Evolutionary conservation across 2,329 filamentous ascomycete genomes (phyloP).

Genomic region (Penicillium glabrum): DNA sequence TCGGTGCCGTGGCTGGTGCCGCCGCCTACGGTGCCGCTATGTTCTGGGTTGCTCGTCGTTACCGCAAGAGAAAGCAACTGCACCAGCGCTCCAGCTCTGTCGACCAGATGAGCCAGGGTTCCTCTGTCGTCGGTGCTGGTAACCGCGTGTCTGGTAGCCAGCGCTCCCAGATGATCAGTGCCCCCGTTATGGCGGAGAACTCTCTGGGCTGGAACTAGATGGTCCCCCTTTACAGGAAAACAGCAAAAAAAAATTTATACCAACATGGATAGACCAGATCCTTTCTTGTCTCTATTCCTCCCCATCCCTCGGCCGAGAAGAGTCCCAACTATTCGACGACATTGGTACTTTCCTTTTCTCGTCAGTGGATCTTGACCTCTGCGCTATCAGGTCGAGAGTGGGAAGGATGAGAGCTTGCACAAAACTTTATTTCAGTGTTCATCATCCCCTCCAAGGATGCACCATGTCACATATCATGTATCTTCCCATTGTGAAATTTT

Average conservation of each 20-base stretch:
- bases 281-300: conserved; percentile 2
- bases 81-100: conserved; percentile 76
- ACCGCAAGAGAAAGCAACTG: conserved; percentile 78
- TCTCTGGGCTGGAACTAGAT: conserved; percentile 90
- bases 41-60: conserved; percentile 87
- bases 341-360: not conserved
- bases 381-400: not conserved
- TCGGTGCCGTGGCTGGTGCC: conserved; percentile 74
- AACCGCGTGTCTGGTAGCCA: conserved; percentile 60
- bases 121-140: conserved; percentile 45
- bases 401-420: conserved; percentile 19
- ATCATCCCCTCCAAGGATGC: conserved; percentile 23
- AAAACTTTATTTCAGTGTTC: conserved; percentile 26
- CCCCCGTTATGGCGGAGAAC: conserved; percentile 89
- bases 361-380: not conserved
- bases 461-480: conserved; percentile 27
- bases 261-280: conserved; percentile 15
- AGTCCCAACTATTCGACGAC: not conserved
- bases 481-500: conserved; percentile 25
- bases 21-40: conserved; percentile 90
- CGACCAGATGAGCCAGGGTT: conserved; percentile 66
- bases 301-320: not conserved
- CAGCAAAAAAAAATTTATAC: conserved; percentile 2
- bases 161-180: conserved; percentile 75
- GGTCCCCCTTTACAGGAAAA: conserved; percentile 6